Evolutionary conservation across 176 grass and related monocot genomes (phyloP).

Genomic region (Oryza nivara): DNA sequence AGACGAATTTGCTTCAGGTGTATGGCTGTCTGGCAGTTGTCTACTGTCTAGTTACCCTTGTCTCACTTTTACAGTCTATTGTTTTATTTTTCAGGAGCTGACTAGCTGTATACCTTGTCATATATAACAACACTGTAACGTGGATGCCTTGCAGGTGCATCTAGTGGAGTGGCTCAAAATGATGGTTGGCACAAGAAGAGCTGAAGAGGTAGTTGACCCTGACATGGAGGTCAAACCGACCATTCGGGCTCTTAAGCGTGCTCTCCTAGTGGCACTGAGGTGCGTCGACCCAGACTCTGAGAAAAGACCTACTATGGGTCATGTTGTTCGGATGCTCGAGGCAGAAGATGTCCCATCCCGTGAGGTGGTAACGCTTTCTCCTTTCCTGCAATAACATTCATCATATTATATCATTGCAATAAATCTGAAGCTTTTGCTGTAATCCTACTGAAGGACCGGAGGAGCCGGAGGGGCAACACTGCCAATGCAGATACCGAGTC

Average conservation of each 20-base stretch:
- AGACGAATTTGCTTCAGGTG: neutral
- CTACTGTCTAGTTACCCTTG: neutral
- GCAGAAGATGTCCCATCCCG: neutral
- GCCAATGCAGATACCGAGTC: slow-evolving; percentile 42
- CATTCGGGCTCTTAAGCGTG: neutral
- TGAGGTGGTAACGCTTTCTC: slow-evolving; percentile 12
- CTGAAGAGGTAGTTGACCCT: neutral
- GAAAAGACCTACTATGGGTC: neutral
- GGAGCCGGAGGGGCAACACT: slow-evolving; percentile 50
- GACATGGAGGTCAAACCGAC: neutral
- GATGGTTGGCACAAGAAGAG: neutral
- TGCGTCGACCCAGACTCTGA: neutral
- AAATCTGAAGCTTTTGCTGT: neutral
- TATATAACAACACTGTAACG: neutral
- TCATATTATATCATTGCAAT: neutral
- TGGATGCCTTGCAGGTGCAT: slow-evolving; percentile 32
- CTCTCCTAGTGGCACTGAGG: neutral
- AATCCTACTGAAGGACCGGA: slow-evolving; percentile 43
- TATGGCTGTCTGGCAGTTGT: neutral
- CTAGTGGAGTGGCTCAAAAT: slow-evolving; percentile 8
- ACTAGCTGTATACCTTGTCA: neutral
- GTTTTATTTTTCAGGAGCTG: neutral
- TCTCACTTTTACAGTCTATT: neutral
- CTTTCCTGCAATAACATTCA: neutral
- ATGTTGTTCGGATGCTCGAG: slow-evolving; percentile 3